Evolutionary conservation across 179 eudicot species (phyloP), one percentile per base, ranked within the genome.

Genomic region (Beta lomatogona): DNA sequence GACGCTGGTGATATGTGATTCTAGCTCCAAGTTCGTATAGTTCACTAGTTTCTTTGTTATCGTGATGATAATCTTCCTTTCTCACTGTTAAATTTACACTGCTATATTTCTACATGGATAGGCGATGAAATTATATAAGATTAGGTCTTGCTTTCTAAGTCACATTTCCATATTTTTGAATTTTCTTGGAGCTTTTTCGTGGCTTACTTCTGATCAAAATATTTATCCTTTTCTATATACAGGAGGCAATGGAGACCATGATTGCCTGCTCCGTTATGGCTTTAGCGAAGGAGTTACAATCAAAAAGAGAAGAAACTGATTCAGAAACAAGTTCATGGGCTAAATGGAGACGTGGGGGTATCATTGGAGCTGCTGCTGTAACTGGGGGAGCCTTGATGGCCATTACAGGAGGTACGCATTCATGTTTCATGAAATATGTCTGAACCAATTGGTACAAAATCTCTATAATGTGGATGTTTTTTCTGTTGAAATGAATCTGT

Each of bases 301-400:
- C 79, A 44, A 90, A 96, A 81, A 82, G 84, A 72, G 91, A 85
- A 68, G 92, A 89, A 59, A 63, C 83, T 18, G 80, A 83, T 74
- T 75, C 91, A 19, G 89, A 93, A 80, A 76, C 88, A 84, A 90
- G 87, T 83, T 25, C 81, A 66, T 94, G 94, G 96, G 87, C 87
- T 74, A 91, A 89, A 86, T 94, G 98, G 97, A 96, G 90, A 83
- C 96, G 97, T 73, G 92, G 96, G 75, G 99, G 96, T 78, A 96
- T 96, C 65, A 92, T 96, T 77, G 99, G 99, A 82, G 99, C 96
- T 64, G 99, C 99, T 82, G 98, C 99, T 60, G 72, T 96, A 82
- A 94, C 99, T 31, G 98, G 99, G 44, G 99, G 99, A 84, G 88
- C 98, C 79, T 90, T 96, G 77, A 79, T 96, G 97, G 99, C 99